Conservation (phyloP, 1,139 yeast genomes). For the Meyerozyma guilliermondii region DNA sequence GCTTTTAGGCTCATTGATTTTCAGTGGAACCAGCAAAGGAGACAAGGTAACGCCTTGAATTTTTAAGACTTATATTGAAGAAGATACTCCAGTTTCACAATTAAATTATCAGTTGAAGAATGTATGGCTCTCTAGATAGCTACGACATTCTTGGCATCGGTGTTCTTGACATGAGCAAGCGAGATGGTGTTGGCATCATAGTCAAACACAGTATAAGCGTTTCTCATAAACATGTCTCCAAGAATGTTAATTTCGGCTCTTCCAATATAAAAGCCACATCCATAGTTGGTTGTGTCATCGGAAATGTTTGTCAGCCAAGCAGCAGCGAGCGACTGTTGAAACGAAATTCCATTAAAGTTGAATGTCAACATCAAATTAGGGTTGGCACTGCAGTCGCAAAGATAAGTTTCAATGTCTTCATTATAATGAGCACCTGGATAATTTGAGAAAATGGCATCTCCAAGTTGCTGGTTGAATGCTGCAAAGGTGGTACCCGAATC, state of each 20-base stretch:
- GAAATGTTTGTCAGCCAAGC: not conserved
- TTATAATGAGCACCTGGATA: not conserved
- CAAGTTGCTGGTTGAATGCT: not conserved
- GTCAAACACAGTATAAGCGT: constrained; percentile 24
- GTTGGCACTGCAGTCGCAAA: not conserved
- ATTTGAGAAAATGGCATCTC: not conserved
- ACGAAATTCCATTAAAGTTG: constrained; percentile 9
- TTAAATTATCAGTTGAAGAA: not conserved
- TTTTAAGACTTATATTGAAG: too few species aligned
- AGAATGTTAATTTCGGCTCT: constrained; percentile 6
- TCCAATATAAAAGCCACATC: not conserved
- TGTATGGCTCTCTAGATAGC: not conserved
- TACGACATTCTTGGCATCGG: not conserved
- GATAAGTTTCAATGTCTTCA: not conserved
- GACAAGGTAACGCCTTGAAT: too few species aligned
- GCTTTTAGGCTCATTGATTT: too few species aligned
- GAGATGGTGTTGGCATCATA: constrained; percentile 22
- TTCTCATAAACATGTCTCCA: constrained; percentile 29
- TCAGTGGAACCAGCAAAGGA: too few species aligned
- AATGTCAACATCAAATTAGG: not conserved
- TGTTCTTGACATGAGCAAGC: constrained; percentile 20
- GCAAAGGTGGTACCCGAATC: not conserved
- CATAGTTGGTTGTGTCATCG: not conserved
- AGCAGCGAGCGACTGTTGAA: constrained; percentile 7
- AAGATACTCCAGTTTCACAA: too few species aligned